Conservation (phyloP, 108 stramenopile species). For the Fistulifera solaris region DNA sequence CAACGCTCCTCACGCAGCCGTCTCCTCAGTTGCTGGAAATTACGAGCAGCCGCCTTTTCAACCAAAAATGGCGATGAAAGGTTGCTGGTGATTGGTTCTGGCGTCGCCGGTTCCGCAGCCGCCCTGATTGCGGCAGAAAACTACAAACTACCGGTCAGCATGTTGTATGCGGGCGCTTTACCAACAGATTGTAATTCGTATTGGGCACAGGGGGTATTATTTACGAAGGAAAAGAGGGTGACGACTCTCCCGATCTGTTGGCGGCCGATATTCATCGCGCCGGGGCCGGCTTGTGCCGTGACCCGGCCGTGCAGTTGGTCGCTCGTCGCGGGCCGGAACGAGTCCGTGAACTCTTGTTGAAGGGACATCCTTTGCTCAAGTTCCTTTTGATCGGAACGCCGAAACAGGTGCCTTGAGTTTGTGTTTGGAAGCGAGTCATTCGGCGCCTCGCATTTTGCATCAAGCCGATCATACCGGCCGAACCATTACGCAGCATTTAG, state of each 20-base stretch:
- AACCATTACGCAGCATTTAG: slow-evolving; percentile 82
- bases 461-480: slow-evolving; percentile 85
- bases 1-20: too few relatives aligned
- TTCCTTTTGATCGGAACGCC: slow-evolving; percentile 74
- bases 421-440: slow-evolving; percentile 83
- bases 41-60: too few relatives aligned
- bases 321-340: slow-evolving; percentile 78
- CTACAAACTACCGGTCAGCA: slow-evolving; percentile 57
- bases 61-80: slow-evolving; percentile 28
- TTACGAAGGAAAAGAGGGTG: slow-evolving; percentile 62
- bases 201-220: slow-evolving; percentile 98
- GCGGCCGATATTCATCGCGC: slow-evolving; percentile 78
- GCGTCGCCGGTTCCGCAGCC: slow-evolving; percentile 75
- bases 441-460: slow-evolving; percentile 85
- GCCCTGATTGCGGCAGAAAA: slow-evolving; percentile 68
- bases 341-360: slow-evolving; percentile 73
- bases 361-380: slow-evolving; percentile 46
- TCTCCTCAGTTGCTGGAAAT: too few relatives aligned
- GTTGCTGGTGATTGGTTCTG: slow-evolving; percentile 69
- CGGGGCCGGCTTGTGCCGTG: slow-evolving; percentile 79
- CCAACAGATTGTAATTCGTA: slow-evolving; percentile 87
- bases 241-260: slow-evolving; percentile 57
- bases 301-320: slow-evolving; percentile 80
- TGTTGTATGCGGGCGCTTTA: slow-evolving; percentile 58
- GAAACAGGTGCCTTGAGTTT: slow-evolving; percentile 23